phyloP scores from a whole-genome alignment of 352 stramenopile species.

The Phytophthora vignae region DNA sequence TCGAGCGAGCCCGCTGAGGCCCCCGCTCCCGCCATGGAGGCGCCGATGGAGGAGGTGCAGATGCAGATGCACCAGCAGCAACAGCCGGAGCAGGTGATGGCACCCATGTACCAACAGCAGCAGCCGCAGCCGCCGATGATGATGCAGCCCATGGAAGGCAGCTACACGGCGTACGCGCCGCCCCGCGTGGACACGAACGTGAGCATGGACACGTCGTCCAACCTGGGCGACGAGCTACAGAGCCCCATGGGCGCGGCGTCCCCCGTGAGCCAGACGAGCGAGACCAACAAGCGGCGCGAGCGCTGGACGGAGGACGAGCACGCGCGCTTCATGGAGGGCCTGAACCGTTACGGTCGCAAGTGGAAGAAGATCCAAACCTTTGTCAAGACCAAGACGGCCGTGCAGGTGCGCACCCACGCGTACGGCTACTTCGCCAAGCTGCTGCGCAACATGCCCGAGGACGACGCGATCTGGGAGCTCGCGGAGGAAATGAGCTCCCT shows the following conservation, averaged over 20 bases:
- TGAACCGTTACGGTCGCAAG: constrained; percentile 88
- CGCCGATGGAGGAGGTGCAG: constrained; percentile 23
- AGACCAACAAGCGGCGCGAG: constrained; percentile 78
- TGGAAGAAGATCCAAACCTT: constrained; percentile 92
- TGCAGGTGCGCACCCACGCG: constrained; percentile 87
- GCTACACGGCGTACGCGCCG: constrained; percentile 41
- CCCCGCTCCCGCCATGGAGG: constrained; percentile 36
- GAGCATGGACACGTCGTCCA: constrained; percentile 44
- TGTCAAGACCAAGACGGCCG: constrained; percentile 87
- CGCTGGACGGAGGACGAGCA: constrained; percentile 88
- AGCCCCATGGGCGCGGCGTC: constrained; percentile 48
- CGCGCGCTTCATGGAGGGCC: constrained; percentile 83
- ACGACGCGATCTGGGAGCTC: constrained; percentile 83
- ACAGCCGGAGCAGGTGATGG: constrained; percentile 19
- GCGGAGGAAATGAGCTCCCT: constrained; percentile 85
- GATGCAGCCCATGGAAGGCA: constrained; percentile 33
- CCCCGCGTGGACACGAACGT: constrained; percentile 40
- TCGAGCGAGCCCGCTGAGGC: constrained; percentile 37
- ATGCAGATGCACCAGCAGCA: constrained; percentile 19
- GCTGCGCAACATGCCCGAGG: constrained; percentile 86
- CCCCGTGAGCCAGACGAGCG: constrained; percentile 64
- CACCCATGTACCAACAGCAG: constrained; percentile 21
- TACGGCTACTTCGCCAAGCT: constrained; percentile 91
- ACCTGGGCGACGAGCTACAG: constrained; percentile 28
- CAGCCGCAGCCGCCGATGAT: constrained; percentile 20